Evolutionary conservation across 805 yeast genomes (phyloP), one percentile per base, ranked within the genome.

Genomic region (Candida berthetii): DNA sequence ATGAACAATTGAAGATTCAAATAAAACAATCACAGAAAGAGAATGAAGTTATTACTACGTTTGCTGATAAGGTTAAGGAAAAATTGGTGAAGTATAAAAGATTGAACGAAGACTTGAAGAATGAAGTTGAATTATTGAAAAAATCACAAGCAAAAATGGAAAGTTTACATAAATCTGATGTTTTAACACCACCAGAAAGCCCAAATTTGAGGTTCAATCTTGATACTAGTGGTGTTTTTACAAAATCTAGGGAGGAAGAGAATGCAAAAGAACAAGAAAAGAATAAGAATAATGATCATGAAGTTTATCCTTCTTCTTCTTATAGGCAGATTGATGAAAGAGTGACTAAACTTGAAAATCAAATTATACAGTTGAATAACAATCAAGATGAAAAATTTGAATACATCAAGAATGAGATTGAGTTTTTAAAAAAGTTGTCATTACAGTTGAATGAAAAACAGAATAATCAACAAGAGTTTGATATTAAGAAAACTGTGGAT

Each of bases 21-120:
- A 48, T 63, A 33, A 61, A 57, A 15, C 54, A 53, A 11, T 50
- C 63, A 42, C 53, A 52, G 37, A 58, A 50, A 15, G 61, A 58
- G 28, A 54, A 48, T 13, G 60, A 58, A 19, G 45, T 62, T 44
- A 47, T 61, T n/a, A 60, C 58, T 42, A 51, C 54, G 0, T 48
- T 57, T 36, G 63, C 63, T 4, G 61, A 56, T 20, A 61, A 61
- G 1, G 41, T 65, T 22, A 58, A 64, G 39, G 60, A 54, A 15
- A 65, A 65, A 44, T 48, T 64, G 39, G 41, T 61, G 36, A 64
- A 65, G 43, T 65, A 65, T 45, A 63, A 60, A 24, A 61, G 53
- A 39, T 47, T 57, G 31, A 61, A 60, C 45, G 60, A 57, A 19
- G 38, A 41, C 11, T 42, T 60, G 43, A 55, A 45, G 36, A 16